phyloP scores from a whole-genome alignment of 768 basidiomycete genomes.

The Tricholoma terreum region DNA sequence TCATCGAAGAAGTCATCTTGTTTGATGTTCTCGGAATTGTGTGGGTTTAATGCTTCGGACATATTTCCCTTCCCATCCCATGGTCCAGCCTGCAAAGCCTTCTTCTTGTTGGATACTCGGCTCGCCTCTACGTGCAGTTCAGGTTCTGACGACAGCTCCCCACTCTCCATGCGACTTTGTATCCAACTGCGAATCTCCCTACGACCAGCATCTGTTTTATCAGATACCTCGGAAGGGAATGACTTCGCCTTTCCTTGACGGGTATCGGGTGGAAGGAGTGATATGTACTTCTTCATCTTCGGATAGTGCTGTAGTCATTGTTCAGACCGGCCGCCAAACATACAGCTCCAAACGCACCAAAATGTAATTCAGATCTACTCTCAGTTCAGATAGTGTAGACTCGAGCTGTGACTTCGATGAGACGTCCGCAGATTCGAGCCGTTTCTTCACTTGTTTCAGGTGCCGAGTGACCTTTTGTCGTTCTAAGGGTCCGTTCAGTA shows the following conservation, averaged over 20 bases:
- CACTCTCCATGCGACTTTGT: slow-evolving; percentile 53
- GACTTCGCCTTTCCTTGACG: slow-evolving; percentile 34
- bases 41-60: neutral
- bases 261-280: slow-evolving; percentile 76
- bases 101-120: slow-evolving; percentile 1
- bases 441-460: slow-evolving; percentile 65
- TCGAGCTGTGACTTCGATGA: slow-evolving; percentile 42
- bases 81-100: neutral
- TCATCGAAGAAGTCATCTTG: slow-evolving; percentile 43
- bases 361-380: slow-evolving; percentile 92
- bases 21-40: slow-evolving; percentile 13
- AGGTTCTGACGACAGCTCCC: slow-evolving; percentile 57
- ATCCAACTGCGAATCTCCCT: slow-evolving; percentile 61
- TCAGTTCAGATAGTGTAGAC: slow-evolving; percentile 51
- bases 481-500: slow-evolving; percentile 44
- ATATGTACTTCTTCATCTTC: slow-evolving; percentile 83
- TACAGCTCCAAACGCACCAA: slow-evolving; percentile 44
- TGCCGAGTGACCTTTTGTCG: slow-evolving; percentile 83
- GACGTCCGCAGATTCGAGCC: slow-evolving; percentile 35
- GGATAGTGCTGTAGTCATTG: slow-evolving; percentile 64
- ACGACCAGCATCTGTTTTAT: slow-evolving; percentile 43
- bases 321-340: neutral
- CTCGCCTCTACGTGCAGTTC: slow-evolving; percentile 41
- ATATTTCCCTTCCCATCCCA: slow-evolving; percentile 9
- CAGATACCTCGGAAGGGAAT: slow-evolving; percentile 20